Conservation (phyloP, 2,329 filamentous ascomycete genomes). For the Xylaria sp. region DNA sequence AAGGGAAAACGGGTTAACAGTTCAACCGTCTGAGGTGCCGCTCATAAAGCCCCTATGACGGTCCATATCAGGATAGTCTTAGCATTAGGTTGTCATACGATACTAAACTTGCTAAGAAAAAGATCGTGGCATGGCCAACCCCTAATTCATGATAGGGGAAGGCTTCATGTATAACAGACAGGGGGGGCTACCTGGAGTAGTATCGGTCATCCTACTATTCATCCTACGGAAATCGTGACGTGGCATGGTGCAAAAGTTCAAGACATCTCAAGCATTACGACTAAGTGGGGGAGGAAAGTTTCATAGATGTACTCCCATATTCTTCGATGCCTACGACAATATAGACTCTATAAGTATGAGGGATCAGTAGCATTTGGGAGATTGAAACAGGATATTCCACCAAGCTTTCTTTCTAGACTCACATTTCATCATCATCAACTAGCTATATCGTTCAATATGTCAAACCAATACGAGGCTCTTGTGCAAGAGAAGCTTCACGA, state of each 20-base stretch:
- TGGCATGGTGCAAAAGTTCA: background rate
- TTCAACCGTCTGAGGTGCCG: background rate
- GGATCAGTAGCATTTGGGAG: background rate
- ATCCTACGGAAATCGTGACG: constrained; percentile 4
- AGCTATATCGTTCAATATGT: constrained; percentile 13
- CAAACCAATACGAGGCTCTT: constrained; percentile 25
- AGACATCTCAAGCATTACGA: background rate
- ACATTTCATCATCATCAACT: background rate
- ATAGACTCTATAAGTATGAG: constrained; percentile 1
- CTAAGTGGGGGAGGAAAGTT: background rate
- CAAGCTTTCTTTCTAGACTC: background rate
- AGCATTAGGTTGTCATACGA: background rate
- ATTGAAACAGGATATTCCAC: background rate
- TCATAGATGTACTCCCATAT: background rate
- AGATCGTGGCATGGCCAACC: background rate
- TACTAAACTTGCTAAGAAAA: background rate
- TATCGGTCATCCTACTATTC: background rate
- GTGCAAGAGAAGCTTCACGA: constrained; percentile 9
- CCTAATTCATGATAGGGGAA: background rate
- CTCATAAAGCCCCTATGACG: background rate
- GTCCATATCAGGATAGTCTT: background rate
- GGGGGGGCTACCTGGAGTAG: background rate
- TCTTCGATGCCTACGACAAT: background rate
- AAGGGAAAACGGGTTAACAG: background rate
- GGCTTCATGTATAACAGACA: background rate